Evolutionary conservation across 768 basidiomycete species (phyloP), one percentile per base, ranked within the genome.

Genomic region (Podaxis pistillaris): DNA sequence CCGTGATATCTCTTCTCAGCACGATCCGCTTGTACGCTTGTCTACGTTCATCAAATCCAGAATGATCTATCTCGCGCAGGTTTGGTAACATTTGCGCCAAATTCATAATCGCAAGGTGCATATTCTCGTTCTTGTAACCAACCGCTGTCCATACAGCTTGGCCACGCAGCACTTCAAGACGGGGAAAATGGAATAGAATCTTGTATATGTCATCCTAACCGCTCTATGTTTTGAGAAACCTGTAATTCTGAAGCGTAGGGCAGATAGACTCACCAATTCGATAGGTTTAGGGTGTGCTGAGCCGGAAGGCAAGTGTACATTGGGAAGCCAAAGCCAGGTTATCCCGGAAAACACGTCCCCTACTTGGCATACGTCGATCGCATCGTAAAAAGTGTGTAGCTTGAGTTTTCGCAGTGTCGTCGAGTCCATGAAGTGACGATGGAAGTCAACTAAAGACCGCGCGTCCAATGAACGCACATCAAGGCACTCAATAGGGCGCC

Each of bases 81-180:
- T 75, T 72, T 33, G 81, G 79, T 60, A 79, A 80, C 2, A 71
- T 62, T 50, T 73, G 69, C 1, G 79, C 74, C 5, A 83, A 70
- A 52, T 74, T 68, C 65, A 74, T 68, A 38, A 83, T 79, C 7
- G 75, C 74, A 6, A 67, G 65, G 53, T 82, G 81, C 79, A 84
- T 79, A 26, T 63, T 67, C 28, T 73, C 67, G 65, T 74, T 75
- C 55, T 74, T 67, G 44, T 72, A 65, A 22, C 71, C 68, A 4
- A 79, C 75, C 12, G 79, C 75, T 3, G 65, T 64, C 82, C 82
- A 84, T 1, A 82, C 68, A 13, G 75, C 78, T 30, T 68, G 64
- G 11, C 81, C 81, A 46, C 76, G 74, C 64, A 83, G 78, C 0
- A 79, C 76, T 66, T 80, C 73, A 12, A 84, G 78, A 15, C 77